Evolutionary conservation across 83 land plant species (phyloP).

Genomic region (Picea abies): DNA sequence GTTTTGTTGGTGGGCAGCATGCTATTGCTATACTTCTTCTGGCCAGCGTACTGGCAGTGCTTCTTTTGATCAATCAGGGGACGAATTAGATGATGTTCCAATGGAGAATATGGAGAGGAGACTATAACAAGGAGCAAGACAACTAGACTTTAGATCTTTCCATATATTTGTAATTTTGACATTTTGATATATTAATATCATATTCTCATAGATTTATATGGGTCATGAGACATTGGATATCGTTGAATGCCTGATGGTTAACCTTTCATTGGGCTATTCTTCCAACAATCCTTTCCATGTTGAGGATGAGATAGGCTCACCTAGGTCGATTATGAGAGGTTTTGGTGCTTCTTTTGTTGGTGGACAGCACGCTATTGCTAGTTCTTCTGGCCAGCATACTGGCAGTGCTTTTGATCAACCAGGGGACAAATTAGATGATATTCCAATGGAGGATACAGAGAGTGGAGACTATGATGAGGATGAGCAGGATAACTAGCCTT

Average conservation of each 20-base stretch:
- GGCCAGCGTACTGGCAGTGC: not conserved
- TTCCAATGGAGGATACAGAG: not conserved
- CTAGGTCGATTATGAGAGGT: not conserved
- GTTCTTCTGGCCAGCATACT: not conserved
- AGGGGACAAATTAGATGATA: not conserved
- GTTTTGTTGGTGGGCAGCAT: not conserved
- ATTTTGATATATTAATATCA: too few species aligned
- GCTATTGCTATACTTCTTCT: too few species aligned
- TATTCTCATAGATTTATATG: too few species aligned
- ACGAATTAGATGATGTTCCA: not conserved
- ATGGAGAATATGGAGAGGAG: not conserved
- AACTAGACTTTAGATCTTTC: too few species aligned
- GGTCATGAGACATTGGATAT: too few species aligned
- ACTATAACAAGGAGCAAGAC: not conserved
- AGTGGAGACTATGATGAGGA: not conserved
- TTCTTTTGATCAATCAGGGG: not conserved
- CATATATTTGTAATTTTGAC: too few species aligned
- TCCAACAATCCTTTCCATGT: not conserved
- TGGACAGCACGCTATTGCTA: too few species aligned
- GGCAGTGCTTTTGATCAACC: not conserved
- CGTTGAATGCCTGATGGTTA: not conserved
- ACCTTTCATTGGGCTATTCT: not conserved
- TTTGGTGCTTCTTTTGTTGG: not conserved
- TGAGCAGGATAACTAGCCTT: too few species aligned
- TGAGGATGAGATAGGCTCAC: not conserved